Base-by-base conservation (phyloP, 257 asterid genomes). In the Henckelia pumila region DNA sequence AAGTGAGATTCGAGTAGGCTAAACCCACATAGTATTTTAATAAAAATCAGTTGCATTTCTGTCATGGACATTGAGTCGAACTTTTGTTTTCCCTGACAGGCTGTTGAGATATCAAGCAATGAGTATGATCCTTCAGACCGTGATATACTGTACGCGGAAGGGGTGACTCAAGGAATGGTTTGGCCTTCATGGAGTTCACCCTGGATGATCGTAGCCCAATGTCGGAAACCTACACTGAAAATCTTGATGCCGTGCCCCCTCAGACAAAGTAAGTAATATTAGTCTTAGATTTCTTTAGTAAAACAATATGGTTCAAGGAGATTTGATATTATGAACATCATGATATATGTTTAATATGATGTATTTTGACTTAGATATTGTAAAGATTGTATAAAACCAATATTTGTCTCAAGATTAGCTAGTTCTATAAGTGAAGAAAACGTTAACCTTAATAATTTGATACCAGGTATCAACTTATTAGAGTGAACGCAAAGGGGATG, bases 171-270 rank as follows among this genome's bases (percentile, higher is more conserved):
- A 77, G 97, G 52, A 93, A 86, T 28, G 96, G 96, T 68, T 77
- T 93, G 82, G 96, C 97, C 57, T 83, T 88, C 63, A 88, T 90
- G 92, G 98, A 93, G 84, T 93, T 93, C 85, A 81, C 88, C 52
- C 70, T 93, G 78, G 98, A 90, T 69, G 97, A 88, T 66, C 98
- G 89, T 8, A 93, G 97, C 82, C 96, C 97, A 49, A 86, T 93
- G 96, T 90, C 95, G 0, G 98, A 93, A 73, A 75, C 83, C 69
- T 93, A 85, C 78, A 76, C 89, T 1, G 97, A 90, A 59, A 93
- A 88, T 75, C 82, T 89, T 24, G 98, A 92, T 56, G 80, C 91
- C 19, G 78, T 73, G 6, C 81, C 89, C 3, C 89, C 94, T 59
- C 81, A 83, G 70, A 84, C 83, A 72, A 84, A 89, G 97, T 89